Conservation (phyloP, 345 rosid species). For the Limnanthes douglasii region DNA sequence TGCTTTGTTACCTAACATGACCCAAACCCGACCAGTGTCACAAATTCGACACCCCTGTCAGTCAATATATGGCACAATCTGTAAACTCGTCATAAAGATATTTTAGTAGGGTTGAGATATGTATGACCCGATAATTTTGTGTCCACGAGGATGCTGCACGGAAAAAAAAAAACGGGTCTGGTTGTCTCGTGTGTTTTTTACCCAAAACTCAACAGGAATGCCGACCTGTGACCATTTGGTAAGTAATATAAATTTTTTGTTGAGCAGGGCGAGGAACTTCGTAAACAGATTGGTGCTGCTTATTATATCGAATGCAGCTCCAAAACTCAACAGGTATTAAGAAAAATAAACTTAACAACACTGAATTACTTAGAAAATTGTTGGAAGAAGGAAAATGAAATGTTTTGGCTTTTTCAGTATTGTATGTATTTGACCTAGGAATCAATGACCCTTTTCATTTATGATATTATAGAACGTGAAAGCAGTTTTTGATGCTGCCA, state of each 20-base stretch:
- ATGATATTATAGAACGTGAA: slow-evolving; percentile 62
- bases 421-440: not conserved
- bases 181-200: no score
- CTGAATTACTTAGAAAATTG: not conserved
- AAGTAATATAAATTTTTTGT: not conserved
- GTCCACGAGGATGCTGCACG: no score
- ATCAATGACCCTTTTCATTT: slow-evolving; percentile 4
- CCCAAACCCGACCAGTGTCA: no score
- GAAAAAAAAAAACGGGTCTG: no score
- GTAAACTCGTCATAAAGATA: no score
- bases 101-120: no score
- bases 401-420: not conserved
- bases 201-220: no score
- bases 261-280: slow-evolving; percentile 88
- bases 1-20: no score
- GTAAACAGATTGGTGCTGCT: slow-evolving; percentile 82
- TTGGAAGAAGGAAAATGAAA: not conserved
- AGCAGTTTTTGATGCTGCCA: slow-evolving; percentile 91
- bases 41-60: no score
- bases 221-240: not conserved
- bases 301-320: slow-evolving; percentile 97
- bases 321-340: slow-evolving; percentile 86
- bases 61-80: no score
- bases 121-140: not conserved
- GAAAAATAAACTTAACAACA: slow-evolving; percentile 1